Percentiles rank a stretch among this genome's conserved stretches.
phyloP scores from a whole-genome alignment of 2,329 filamentous ascomycete genomes.

The Verticillium dahliae region DNA sequence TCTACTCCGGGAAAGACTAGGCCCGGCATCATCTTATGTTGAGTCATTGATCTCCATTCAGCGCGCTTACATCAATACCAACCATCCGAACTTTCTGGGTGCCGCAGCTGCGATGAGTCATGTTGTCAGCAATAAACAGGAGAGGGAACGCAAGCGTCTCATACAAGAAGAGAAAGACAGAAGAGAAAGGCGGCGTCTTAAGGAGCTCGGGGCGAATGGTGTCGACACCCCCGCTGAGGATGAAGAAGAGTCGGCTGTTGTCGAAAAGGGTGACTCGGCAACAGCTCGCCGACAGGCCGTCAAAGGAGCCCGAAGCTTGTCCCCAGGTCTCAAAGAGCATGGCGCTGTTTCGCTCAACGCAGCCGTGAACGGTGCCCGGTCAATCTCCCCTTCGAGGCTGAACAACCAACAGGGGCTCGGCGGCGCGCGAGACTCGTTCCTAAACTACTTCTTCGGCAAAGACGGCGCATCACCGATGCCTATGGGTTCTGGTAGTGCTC shows the following conservation, averaged over 20 bases:
- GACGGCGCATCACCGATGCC: constrained; percentile 54
- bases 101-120: constrained; percentile 96
- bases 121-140: constrained; percentile 90
- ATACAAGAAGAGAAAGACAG: constrained; percentile 81
- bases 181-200: constrained; percentile 73
- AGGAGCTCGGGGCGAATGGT: constrained; percentile 80
- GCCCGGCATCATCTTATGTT: constrained; percentile 83
- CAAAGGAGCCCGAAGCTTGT: constrained; percentile 70
- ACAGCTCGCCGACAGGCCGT: constrained; percentile 46
- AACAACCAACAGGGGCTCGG: constrained; percentile 53
- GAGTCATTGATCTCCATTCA: constrained; percentile 97
- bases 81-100: constrained; percentile 96
- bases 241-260: constrained; percentile 42
- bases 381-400: constrained; percentile 56
- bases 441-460: constrained; percentile 99
- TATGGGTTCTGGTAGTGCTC: constrained; percentile 31
- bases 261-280: constrained; percentile 44
- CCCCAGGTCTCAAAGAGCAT: constrained; percentile 69
- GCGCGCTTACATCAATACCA: constrained; percentile 97
- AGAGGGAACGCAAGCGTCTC: constrained; percentile 77
- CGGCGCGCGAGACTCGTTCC: constrained; percentile 77
- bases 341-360: constrained; percentile 54
- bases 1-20: constrained; percentile 83
- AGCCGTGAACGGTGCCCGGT: constrained; percentile 59
- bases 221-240: constrained; percentile 62